Conservation (phyloP, 495 filamentous ascomycete species). For the Penicillium maclennaniae region DNA sequence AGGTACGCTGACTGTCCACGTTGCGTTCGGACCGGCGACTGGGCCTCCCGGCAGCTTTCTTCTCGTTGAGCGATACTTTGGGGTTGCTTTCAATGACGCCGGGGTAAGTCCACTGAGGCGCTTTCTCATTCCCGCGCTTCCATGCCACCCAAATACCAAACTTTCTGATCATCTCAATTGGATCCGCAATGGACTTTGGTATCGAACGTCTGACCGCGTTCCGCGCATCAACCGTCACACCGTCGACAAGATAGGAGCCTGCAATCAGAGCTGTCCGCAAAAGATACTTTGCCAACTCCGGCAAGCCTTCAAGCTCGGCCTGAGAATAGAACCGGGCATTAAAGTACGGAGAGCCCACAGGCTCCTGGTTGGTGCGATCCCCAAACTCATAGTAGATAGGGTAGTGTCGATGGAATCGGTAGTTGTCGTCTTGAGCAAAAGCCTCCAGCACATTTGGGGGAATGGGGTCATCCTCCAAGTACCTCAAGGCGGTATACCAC, state of each 20-base stretch:
- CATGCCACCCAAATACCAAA: constrained; percentile 71
- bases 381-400: constrained; percentile 59
- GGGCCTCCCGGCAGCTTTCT: constrained; percentile 41
- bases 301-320: constrained; percentile 64
- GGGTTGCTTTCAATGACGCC: constrained; percentile 45
- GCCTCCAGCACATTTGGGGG: constrained; percentile 53
- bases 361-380: constrained; percentile 47
- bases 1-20: constrained; percentile 41
- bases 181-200: constrained; percentile 59
- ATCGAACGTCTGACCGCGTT: constrained; percentile 63
- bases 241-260: constrained; percentile 57
- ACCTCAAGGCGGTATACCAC: constrained; percentile 66
- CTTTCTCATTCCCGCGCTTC: constrained; percentile 68
- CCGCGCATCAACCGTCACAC: constrained; percentile 50
- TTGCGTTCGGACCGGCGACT: constrained; percentile 47
- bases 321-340: constrained; percentile 66
- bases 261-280: constrained; percentile 67
- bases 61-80: constrained; percentile 41
- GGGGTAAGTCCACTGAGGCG: constrained; percentile 61
- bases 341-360: constrained; percentile 42
- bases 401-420: constrained; percentile 49
- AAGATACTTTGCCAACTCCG: constrained; percentile 60
- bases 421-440: constrained; percentile 52
- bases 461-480: constrained; percentile 63
- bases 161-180: constrained; percentile 54